These are phyloP conservation scores for Microstroma glucosiphilum DNA, from an alignment of 1,284 basidiomycete species.

Conservation along the genomic window DNA sequence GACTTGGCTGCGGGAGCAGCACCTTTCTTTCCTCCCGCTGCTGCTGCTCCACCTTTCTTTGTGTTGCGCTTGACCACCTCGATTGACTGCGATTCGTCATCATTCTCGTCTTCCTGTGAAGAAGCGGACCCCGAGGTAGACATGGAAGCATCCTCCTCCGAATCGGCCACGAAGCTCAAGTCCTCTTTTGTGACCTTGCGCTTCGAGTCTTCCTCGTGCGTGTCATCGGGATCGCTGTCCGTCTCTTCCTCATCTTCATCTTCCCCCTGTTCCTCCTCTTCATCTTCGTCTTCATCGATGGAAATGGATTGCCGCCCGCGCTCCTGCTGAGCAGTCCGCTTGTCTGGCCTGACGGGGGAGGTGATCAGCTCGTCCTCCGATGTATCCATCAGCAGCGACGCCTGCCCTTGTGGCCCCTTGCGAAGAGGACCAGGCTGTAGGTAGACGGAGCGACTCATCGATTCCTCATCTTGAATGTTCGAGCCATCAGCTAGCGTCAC, in stretches of 20 bases:
- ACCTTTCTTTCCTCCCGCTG: not conserved
- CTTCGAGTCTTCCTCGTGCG: not conserved
- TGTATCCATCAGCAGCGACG: not conserved
- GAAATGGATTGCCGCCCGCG: not conserved
- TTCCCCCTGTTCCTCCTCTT: not conserved
- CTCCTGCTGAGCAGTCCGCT: not conserved
- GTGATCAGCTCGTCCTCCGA: conserved; percentile 6
- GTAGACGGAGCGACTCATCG: not conserved
- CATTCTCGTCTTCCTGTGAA: not conserved
- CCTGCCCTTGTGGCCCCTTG: not conserved
- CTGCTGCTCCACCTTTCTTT: not conserved
- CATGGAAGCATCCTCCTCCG: not conserved
- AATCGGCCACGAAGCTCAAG: not conserved
- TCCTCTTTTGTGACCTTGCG: not conserved
- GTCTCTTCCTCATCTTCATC: not conserved
- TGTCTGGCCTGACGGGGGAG: not conserved
- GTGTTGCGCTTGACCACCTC: not conserved
- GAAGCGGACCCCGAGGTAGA: not conserved
- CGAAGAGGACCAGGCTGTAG: not conserved
- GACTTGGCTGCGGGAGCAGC: not conserved
- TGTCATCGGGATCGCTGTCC: not conserved
- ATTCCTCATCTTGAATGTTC: not conserved
- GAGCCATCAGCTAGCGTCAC: not conserved
- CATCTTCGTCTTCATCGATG: not conserved
- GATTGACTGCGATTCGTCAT: not conserved